Percentiles rank a stretch among this genome's conserved stretches.
These are phyloP conservation scores for Tulasnella sp. DNA, from an alignment of 768 basidiomycete species.

Conservation along the genomic window DNA sequence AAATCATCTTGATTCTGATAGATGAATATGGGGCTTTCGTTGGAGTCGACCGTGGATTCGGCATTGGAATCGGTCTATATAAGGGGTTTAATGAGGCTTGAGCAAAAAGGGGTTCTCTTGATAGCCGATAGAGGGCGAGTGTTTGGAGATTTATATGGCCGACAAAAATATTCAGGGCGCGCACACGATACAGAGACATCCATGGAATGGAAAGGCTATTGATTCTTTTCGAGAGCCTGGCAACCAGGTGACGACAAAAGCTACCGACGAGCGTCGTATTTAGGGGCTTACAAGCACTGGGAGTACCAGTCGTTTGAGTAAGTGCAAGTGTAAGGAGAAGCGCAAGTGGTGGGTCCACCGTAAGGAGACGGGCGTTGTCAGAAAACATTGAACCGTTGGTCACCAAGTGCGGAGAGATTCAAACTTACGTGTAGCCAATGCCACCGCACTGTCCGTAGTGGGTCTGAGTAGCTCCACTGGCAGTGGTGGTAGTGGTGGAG, in stretches of 20 bases:
- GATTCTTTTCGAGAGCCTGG: too few relatives aligned
- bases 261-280: neutral
- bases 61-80: neutral
- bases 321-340: slow-evolving; percentile 18
- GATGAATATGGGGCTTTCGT: neutral
- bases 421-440: slow-evolving; percentile 26
- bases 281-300: slow-evolving; percentile 26
- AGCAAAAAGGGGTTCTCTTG: neutral
- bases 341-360: slow-evolving; percentile 27
- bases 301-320: slow-evolving; percentile 19
- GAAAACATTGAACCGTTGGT: neutral
- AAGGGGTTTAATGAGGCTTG: neutral
- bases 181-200: too few relatives aligned
- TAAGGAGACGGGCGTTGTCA: neutral
- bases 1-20: neutral
- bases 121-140: too few relatives aligned
- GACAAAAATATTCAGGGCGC: too few relatives aligned
- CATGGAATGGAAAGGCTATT: too few relatives aligned
- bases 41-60: neutral
- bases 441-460: slow-evolving; percentile 29
- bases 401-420: neutral
- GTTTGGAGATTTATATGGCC: too few relatives aligned
- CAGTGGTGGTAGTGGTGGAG: slow-evolving; percentile 19
- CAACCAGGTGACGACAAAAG: too few relatives aligned
- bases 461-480: slow-evolving; percentile 15